These are phyloP conservation scores for Pseudoscleropodium purum DNA, from an alignment of 225 moss, liverwort and hornwort genomes.

Conservation along the genomic window DNA sequence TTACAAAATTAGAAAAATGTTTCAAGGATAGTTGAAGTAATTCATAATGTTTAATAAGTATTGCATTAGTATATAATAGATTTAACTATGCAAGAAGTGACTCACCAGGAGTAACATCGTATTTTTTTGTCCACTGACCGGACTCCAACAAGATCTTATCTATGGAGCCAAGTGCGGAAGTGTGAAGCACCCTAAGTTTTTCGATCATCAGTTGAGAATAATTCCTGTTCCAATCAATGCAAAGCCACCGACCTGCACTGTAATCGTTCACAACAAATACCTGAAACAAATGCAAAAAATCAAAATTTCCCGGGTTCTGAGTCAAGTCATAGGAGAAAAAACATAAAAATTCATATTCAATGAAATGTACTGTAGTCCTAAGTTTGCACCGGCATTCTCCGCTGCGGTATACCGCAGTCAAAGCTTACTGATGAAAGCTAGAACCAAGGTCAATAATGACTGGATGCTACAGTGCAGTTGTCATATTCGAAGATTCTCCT, in stretches of 20 bases:
- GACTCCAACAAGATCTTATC: neutral
- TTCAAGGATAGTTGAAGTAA: neutral
- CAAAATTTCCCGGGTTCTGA: neutral
- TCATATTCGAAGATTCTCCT: neutral
- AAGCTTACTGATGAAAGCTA: neutral
- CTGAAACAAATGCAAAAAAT: neutral
- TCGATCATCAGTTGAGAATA: neutral
- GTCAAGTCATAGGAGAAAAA: neutral
- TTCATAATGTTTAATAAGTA: neutral
- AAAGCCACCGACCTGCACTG: constrained; percentile 8
- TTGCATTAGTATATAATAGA: neutral
- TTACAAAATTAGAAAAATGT: neutral
- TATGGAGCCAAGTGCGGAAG: neutral
- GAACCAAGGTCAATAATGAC: constrained; percentile 13
- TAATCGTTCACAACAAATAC: neutral
- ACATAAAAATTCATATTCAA: neutral
- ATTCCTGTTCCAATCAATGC: neutral
- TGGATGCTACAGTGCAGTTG: neutral
- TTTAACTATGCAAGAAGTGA: neutral
- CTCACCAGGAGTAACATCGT: neutral
- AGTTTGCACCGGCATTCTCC: neutral
- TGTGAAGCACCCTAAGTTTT: neutral
- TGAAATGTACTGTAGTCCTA: neutral
- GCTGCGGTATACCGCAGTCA: neutral
- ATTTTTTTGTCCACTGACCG: neutral